Evolutionary conservation across 768 basidiomycete species (phyloP).

Genomic region (Leccinum rimulosum): DNA sequence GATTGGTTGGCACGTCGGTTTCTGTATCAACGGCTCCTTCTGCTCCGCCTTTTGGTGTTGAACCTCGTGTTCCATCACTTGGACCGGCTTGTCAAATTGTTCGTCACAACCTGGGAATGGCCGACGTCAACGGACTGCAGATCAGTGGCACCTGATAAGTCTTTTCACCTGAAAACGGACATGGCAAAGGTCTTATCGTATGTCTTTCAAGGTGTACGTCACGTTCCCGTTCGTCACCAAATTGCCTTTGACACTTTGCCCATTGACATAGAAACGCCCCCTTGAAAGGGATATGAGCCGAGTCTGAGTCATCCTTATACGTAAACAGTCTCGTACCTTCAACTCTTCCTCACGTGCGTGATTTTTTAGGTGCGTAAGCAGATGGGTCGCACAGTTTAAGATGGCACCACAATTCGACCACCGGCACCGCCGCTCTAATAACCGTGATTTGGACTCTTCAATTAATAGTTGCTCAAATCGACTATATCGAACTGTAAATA

Average conservation of each 20-base stretch:
- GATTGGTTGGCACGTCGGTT: constrained; percentile 34
- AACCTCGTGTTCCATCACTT: constrained; percentile 49
- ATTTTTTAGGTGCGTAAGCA: constrained; percentile 48
- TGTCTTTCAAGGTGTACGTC: constrained; percentile 55
- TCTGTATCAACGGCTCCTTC: constrained; percentile 15
- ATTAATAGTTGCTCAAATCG: constrained; percentile 43
- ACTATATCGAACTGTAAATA: constrained; percentile 38
- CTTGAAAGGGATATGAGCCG: constrained; percentile 23
- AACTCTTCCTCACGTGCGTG: constrained; percentile 34
- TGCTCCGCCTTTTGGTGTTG: constrained; percentile 32
- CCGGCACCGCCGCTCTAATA: constrained; percentile 49
- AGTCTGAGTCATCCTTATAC: background rate
- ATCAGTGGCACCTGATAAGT: background rate
- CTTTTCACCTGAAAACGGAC: constrained; percentile 42
- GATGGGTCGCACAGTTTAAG: constrained; percentile 50
- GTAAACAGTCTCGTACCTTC: constrained; percentile 24
- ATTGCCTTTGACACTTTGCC: constrained; percentile 51
- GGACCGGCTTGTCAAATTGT: constrained; percentile 43
- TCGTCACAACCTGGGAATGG: constrained; percentile 49
- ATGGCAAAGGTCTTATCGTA: constrained; percentile 29
- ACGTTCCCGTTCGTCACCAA: constrained; percentile 36
- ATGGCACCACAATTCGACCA: constrained; percentile 59
- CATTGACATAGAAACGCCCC: constrained; percentile 50
- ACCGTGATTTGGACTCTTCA: constrained; percentile 45
- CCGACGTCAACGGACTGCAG: constrained; percentile 8